phyloP scores from a whole-genome alignment of 2,329 filamentous ascomycete species.

The Monosporascus sp. region DNA sequence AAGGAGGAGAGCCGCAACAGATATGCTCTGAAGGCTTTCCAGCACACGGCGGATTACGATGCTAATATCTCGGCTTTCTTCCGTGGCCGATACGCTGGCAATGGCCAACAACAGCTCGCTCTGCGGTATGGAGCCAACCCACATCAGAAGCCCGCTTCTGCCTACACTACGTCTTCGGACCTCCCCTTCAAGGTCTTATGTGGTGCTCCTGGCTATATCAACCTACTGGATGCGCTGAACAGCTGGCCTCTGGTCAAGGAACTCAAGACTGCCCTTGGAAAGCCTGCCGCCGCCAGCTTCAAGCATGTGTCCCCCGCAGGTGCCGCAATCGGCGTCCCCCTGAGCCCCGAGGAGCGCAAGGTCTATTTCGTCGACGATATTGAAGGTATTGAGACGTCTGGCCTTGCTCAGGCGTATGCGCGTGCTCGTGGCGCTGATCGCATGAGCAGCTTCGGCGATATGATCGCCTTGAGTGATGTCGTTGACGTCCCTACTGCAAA shows the following conservation, averaged over 20 bases:
- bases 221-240: slow-evolving; percentile 92
- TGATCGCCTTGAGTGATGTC: slow-evolving; percentile 86
- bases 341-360: slow-evolving; percentile 84
- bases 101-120: slow-evolving; percentile 74
- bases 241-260: slow-evolving; percentile 97
- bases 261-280: slow-evolving; percentile 79
- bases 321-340: slow-evolving; percentile 84
- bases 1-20: slow-evolving; percentile 77
- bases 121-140: slow-evolving; percentile 96
- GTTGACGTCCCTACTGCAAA: slow-evolving; percentile 91
- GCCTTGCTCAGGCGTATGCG: slow-evolving; percentile 89
- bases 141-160: slow-evolving; percentile 93
- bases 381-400: slow-evolving; percentile 76
- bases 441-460: slow-evolving; percentile 97
- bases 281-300: slow-evolving; percentile 92
- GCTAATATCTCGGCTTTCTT: slow-evolving; percentile 93
- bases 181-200: slow-evolving; percentile 93
- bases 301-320: slow-evolving; percentile 98
- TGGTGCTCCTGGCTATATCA: slow-evolving; percentile 93
- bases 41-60: slow-evolving; percentile 97
- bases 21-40: slow-evolving; percentile 95
- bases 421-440: slow-evolving; percentile 92
- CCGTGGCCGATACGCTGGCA: slow-evolving; percentile 89
- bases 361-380: slow-evolving; percentile 99
- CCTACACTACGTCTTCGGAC: slow-evolving; percentile 65